Evolutionary conservation across 2,329 filamentous ascomycete genomes (phyloP).

Genomic region (Samsoniella hepiali): DNA sequence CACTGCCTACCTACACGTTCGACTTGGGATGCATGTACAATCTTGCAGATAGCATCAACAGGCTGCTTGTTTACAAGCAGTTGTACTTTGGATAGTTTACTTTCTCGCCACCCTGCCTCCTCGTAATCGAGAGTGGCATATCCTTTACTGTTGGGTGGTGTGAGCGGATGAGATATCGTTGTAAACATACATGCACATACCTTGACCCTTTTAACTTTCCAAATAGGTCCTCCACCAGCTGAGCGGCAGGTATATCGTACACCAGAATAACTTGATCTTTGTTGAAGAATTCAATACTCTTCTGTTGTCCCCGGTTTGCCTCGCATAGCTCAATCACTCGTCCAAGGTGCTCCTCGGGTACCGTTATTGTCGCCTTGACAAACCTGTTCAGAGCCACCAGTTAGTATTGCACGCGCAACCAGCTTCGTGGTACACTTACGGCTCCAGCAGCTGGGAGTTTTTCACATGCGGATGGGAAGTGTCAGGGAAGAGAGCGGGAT

Average conservation of each 20-base stretch:
- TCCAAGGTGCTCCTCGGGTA: slow-evolving; percentile 91
- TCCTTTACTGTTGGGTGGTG: slow-evolving; percentile 57
- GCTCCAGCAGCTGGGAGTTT: slow-evolving; percentile 47
- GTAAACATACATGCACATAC: slow-evolving; percentile 27
- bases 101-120: slow-evolving; percentile 81
- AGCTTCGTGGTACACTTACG: slow-evolving; percentile 37
- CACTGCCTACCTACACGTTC: slow-evolving; percentile 78
- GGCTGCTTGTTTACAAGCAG: slow-evolving; percentile 89
- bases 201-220: slow-evolving; percentile 91
- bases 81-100: slow-evolving; percentile 82
- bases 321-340: slow-evolving; percentile 95
- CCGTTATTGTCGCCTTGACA: slow-evolving; percentile 79
- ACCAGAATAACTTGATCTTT: slow-evolving; percentile 90
- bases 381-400: slow-evolving; percentile 40
- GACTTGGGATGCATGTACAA: slow-evolving; percentile 79
- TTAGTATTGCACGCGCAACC: neutral
- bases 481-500: slow-evolving; percentile 85
- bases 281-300: slow-evolving; percentile 87
- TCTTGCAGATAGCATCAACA: slow-evolving; percentile 89
- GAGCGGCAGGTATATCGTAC: slow-evolving; percentile 82
- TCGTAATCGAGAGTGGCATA: slow-evolving; percentile 97
- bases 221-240: slow-evolving; percentile 95
- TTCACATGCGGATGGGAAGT: slow-evolving; percentile 46
- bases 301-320: slow-evolving; percentile 80
- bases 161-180: neutral